Base-by-base conservation (phyloP, 2,329 filamentous ascomycete genomes). In the Exophiala aquamarina region DNA sequence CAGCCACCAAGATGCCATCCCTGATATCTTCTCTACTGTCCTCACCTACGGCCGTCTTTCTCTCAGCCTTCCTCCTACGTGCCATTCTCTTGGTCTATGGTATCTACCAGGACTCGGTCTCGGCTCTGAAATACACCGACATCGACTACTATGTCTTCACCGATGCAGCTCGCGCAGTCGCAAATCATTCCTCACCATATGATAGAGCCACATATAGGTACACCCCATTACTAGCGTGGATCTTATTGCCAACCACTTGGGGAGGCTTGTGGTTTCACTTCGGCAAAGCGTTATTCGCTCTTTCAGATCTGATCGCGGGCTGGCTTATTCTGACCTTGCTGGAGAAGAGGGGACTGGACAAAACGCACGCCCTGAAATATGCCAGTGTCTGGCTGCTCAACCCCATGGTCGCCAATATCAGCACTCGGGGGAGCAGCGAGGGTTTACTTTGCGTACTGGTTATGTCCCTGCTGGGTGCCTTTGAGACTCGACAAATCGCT, bases 61-160 rank as follows among this genome's bases (percentile, higher is more conserved):
- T 62, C 23, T 56, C 59, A 17, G 68, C 70, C 9, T 59, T 83
- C 44, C 60, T 83, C 38, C 78, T 98, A 18, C 88, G 93, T 51
- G 64, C 81, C 4, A 66, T 73, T 23, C 83, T 98, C 54, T 79
- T 97, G 40, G 65, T 94, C 61, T 97, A 97, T 67, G 92, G 93
- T 49, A 80, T 89, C 51, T 91, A 88, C 76, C 93, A 98, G 72
- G 93, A 98, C 70, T 85, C 89, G 50, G 78, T 91, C 70, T 94
- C 90, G 6, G 84, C 92, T 11, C 73, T 98, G 63, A 97, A 97
- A 71, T 98, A 97, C 74, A 98, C 93, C 41, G 93, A 98, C 70
- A 96, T 98, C 61, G 93, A 98, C 76, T 98, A 98, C 70, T 83
- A 90, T 56, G 93, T 98, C 66, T 98, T 98, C 75, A 97, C 93